These are phyloP conservation scores for Combretum micranthum DNA, from an alignment of 345 rosid genomes.

Conservation along the genomic window DNA sequence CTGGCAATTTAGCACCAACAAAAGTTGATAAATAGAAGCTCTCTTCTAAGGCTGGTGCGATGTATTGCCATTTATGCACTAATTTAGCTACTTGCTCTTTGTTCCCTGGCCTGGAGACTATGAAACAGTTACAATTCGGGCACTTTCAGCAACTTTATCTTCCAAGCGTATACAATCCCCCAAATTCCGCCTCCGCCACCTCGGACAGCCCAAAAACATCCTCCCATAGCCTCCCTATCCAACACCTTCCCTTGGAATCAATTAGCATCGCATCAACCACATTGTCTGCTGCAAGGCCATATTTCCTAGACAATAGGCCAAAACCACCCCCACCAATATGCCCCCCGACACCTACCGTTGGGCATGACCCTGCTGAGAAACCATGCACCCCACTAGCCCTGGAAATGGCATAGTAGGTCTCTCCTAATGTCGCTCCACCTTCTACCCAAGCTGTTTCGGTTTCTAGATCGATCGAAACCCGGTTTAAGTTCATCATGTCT, in stretches of 20 bases:
- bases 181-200: constrained; percentile 54
- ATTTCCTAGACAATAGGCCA: constrained; percentile 42
- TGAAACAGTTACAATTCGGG: constrained; percentile 38
- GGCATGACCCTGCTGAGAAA: constrained; percentile 51
- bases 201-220: constrained; percentile 58
- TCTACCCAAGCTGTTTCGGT: constrained; percentile 39
- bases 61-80: constrained; percentile 38
- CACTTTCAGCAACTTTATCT: constrained; percentile 25
- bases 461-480: constrained; percentile 22
- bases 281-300: constrained; percentile 47
- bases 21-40: constrained; percentile 36
- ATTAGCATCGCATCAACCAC: constrained; percentile 42
- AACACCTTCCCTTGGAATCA: constrained; percentile 25
- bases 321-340: constrained; percentile 43
- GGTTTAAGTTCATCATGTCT: constrained; percentile 41
- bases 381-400: constrained; percentile 29
- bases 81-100: constrained; percentile 16
- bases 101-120: constrained; percentile 21
- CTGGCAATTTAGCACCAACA: constrained; percentile 26
- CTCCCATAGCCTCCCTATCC: constrained; percentile 42
- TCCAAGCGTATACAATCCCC: constrained; percentile 53
- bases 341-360: constrained; percentile 45
- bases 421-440: constrained; percentile 53
- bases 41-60: constrained; percentile 24
- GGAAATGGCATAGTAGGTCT: constrained; percentile 33